These are phyloP conservation scores for Saccharomycopsis sp. DNA, from an alignment of 805 yeast species.

Conservation along the genomic window DNA sequence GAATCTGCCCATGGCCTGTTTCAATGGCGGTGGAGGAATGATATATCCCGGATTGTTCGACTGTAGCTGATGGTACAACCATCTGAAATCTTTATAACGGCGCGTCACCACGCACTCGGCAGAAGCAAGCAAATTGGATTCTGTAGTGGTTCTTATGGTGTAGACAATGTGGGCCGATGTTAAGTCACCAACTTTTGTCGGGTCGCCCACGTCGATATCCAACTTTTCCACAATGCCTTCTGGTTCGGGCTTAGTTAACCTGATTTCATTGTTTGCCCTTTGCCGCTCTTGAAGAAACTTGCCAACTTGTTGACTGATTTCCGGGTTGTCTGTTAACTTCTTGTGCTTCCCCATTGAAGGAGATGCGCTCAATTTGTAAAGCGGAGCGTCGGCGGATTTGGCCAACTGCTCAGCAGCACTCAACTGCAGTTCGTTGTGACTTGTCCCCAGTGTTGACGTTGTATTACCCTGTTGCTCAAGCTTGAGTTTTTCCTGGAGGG, in stretches of 20 bases:
- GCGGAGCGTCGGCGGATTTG: constrained; percentile 44
- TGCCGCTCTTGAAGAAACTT: constrained; percentile 14
- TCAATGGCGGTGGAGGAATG: constrained; percentile 94
- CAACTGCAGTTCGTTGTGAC: too few relatives aligned
- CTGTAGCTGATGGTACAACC: constrained; percentile 86
- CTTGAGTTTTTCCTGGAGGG: constrained; percentile 28
- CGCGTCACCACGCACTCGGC: constrained; percentile 57
- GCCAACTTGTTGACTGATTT: constrained; percentile 17
- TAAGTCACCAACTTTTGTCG: constrained; percentile 83
- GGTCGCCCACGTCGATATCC: constrained; percentile 77
- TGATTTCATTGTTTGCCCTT: constrained; percentile 4
- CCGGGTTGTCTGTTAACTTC: constrained; percentile 16
- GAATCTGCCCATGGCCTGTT: constrained; percentile 87
- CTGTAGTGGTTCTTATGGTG: constrained; percentile 49
- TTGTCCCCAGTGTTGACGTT: constrained; percentile 23
- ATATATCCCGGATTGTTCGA: constrained; percentile 82
- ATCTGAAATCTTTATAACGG: constrained; percentile 85
- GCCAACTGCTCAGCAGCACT: constrained; percentile 30
- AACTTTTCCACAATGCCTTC: constrained; percentile 29
- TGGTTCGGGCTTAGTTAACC: constrained; percentile 19
- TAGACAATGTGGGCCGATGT: constrained; percentile 86
- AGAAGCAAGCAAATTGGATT: constrained; percentile 25
- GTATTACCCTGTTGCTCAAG: constrained; percentile 27
- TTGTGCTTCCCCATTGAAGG: constrained; percentile 19
- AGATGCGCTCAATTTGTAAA: constrained; percentile 36